A percentile compares a stretch with the other conserved stretches of the same genome.
Evolutionary conservation across 495 filamentous ascomycete species (phyloP).

Genomic region (Gamarada debralockiae): DNA sequence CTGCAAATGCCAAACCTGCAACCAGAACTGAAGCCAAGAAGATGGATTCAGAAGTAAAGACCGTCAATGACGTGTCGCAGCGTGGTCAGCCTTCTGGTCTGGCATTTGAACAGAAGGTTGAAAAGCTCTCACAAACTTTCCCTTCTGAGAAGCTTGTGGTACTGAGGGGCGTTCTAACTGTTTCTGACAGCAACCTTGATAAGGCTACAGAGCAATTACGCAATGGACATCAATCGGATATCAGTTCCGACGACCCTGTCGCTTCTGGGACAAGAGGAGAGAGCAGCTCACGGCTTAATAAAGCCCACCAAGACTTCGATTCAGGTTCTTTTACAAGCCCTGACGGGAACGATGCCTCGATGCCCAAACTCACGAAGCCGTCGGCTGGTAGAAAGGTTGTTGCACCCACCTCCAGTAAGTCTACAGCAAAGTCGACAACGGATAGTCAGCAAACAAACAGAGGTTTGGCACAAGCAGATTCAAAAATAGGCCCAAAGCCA

Average conservation of each 20-base stretch:
- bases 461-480: background rate
- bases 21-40: background rate
- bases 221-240: background rate
- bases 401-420: background rate
- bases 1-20: background rate
- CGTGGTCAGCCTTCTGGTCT: too few species aligned
- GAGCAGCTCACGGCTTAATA: background rate
- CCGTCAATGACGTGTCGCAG: background rate
- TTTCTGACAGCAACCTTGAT: background rate
- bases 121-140: background rate
- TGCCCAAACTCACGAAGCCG: background rate
- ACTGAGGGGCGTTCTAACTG: background rate
- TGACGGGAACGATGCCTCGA: background rate
- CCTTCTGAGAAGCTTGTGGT: background rate
- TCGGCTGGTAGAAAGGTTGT: background rate
- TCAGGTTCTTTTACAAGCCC: background rate
- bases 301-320: background rate
- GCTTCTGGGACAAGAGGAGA: background rate
- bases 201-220: background rate
- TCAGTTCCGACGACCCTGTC: too few species aligned
- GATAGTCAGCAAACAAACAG: background rate
- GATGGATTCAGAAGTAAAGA: background rate
- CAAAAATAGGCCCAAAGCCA: too few species aligned
- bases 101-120: too few species aligned
- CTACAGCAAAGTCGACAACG: background rate